Conservation (phyloP, 192 early-diverging fungal species). For the Borealophlyctis nickersoniae region DNA sequence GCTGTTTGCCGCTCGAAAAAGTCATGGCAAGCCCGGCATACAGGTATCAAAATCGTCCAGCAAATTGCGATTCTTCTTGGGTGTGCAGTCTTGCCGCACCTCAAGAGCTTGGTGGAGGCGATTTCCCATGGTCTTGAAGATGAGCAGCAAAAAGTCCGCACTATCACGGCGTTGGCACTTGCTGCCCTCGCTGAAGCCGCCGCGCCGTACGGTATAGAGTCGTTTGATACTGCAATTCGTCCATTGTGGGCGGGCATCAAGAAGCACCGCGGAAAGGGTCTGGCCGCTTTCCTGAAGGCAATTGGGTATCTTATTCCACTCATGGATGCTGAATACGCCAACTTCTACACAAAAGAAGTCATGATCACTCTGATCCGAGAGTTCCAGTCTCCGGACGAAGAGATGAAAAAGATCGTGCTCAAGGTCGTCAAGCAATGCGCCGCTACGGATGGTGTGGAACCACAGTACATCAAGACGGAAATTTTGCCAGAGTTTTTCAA, state of each 20-base stretch:
- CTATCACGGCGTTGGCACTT: slow-evolving; percentile 90
- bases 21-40: slow-evolving; percentile 98
- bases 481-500: slow-evolving; percentile 95
- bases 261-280: slow-evolving; percentile 91
- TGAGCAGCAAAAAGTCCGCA: slow-evolving; percentile 95
- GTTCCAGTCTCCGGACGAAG: slow-evolving; percentile 96
- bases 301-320: slow-evolving; percentile 97
- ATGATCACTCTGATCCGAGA: slow-evolving; percentile 91
- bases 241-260: slow-evolving; percentile 92
- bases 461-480: slow-evolving; percentile 79
- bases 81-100: slow-evolving; percentile 91
- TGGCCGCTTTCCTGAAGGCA: slow-evolving; percentile 98
- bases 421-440: slow-evolving; percentile 97
- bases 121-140: slow-evolving; percentile 90
- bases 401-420: slow-evolving; percentile 98
- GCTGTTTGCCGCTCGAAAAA: slow-evolving; percentile 94
- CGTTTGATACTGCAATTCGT: slow-evolving; percentile 85
- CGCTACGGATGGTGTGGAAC: slow-evolving; percentile 86
- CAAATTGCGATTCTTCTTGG: slow-evolving; percentile 95
- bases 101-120: slow-evolving; percentile 87
- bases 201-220: slow-evolving; percentile 98
- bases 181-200: slow-evolving; percentile 95
- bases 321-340: slow-evolving; percentile 94
- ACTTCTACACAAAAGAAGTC: slow-evolving; percentile 90
- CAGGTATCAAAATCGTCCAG: slow-evolving; percentile 95